Conservation (phyloP, 495 filamentous ascomycete species). For the Xylaria intraflava region DNA sequence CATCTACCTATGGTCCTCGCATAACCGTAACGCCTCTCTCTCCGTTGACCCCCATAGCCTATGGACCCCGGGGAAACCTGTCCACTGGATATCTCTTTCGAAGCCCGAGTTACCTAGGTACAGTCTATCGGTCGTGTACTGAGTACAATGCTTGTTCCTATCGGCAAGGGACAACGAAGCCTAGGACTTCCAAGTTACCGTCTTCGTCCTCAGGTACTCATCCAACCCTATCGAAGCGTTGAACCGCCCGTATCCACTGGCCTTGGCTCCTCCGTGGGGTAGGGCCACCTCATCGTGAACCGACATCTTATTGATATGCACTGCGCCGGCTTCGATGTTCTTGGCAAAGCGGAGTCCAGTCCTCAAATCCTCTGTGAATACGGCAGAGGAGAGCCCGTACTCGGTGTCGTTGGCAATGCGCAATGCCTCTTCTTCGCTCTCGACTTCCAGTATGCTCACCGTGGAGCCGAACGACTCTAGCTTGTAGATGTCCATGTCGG, state of each 20-base stretch:
- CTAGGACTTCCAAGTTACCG: conserved; percentile 60
- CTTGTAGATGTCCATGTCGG: conserved; percentile 76
- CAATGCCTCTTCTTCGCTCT: conserved; percentile 63
- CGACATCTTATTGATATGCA: conserved; percentile 83
- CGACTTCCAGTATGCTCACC: conserved; percentile 53
- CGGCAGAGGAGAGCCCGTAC: conserved; percentile 74
- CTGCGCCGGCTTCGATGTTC: conserved; percentile 71
- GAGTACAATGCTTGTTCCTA: not conserved
- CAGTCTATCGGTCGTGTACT: too few relatives aligned
- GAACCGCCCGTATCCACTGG: conserved; percentile 71
- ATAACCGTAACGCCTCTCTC: too few relatives aligned
- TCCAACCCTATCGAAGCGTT: conserved; percentile 44
- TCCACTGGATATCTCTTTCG: too few relatives aligned
- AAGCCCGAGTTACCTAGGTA: too few relatives aligned
- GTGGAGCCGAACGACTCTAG: conserved; percentile 80
- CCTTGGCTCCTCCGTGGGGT: conserved; percentile 83
- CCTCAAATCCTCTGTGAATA: conserved; percentile 78
- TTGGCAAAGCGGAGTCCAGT: conserved; percentile 67
- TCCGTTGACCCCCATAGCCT: too few relatives aligned
- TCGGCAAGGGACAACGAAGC: not conserved
- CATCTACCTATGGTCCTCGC: too few relatives aligned
- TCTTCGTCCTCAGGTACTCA: conserved; percentile 84
- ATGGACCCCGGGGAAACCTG: too few relatives aligned
- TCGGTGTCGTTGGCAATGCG: conserved; percentile 74
- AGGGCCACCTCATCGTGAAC: conserved; percentile 75